These are phyloP conservation scores for Stephania yunnanensis DNA, from an alignment of 164 flowering plant genomes.

Conservation along the genomic window DNA sequence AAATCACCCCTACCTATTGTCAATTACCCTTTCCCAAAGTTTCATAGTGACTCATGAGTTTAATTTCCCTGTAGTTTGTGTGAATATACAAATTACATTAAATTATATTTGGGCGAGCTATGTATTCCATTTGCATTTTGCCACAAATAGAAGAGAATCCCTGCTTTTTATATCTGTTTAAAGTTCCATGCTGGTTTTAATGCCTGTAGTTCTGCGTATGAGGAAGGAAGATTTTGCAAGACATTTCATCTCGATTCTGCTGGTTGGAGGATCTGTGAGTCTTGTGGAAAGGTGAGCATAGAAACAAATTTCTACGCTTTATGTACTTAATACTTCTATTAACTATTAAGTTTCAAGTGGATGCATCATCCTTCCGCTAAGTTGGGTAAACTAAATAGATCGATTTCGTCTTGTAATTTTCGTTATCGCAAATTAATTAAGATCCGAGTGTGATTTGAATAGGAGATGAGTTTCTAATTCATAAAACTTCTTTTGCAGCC, in stretches of 20 bases:
- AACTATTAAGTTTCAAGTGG: background rate
- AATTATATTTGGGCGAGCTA: background rate
- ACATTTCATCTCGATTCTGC: conserved; percentile 56
- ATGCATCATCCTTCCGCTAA: conserved; percentile 3
- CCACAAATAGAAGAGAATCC: too few species aligned
- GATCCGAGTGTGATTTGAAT: background rate
- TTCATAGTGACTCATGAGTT: too few species aligned
- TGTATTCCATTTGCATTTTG: background rate
- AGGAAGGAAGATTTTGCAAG: conserved; percentile 53
- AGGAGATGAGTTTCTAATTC: background rate
- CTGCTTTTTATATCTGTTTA: background rate
- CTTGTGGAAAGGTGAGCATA: conserved; percentile 76
- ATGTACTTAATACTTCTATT: background rate
- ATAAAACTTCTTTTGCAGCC: conserved; percentile 46
- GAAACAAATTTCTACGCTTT: background rate
- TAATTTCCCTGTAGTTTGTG: too few species aligned
- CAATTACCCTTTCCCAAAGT: too few species aligned
- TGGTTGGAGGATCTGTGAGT: conserved; percentile 91
- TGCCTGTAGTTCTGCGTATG: conserved; percentile 55
- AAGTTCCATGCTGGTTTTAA: background rate
- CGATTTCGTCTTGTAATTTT: background rate
- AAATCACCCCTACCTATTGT: too few species aligned
- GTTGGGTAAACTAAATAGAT: background rate
- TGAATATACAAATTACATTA: background rate
- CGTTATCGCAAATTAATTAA: background rate